Evolutionary conservation across 2,329 filamentous ascomycete genomes (phyloP).

Genomic region (Colletotrichum somersetense): DNA sequence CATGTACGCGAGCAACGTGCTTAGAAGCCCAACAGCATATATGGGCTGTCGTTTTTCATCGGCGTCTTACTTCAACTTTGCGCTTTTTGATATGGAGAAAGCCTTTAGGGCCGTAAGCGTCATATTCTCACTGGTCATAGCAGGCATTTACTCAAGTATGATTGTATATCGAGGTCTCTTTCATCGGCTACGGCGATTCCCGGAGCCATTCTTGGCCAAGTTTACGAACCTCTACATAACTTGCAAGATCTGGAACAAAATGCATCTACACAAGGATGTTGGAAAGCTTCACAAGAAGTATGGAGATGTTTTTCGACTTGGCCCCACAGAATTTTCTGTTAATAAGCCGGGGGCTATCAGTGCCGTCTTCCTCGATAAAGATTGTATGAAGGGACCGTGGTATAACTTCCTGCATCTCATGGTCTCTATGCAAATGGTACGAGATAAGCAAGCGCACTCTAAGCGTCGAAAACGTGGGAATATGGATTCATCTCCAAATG

Average conservation of each 20-base stretch:
- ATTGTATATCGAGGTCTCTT: conserved; percentile 44
- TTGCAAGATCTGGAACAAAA: conserved; percentile 25
- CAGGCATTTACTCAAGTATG: conserved; percentile 43
- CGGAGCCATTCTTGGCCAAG: conserved; percentile 46
- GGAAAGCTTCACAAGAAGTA: conserved; percentile 47
- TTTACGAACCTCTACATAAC: conserved; percentile 45
- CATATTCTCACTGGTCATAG: conserved; percentile 3
- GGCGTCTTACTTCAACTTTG: conserved; percentile 37
- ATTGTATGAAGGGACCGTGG: conserved; percentile 51
- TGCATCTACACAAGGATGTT: conserved; percentile 44
- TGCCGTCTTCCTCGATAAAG: conserved; percentile 46
- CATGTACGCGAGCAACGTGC: not conserved
- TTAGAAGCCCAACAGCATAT: not conserved
- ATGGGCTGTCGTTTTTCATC: conserved; percentile 20
- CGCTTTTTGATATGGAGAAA: conserved; percentile 45
- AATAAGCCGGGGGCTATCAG: conserved; percentile 46
- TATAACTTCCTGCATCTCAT: conserved; percentile 50
- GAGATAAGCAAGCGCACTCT: conserved; percentile 49
- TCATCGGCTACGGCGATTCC: conserved; percentile 46
- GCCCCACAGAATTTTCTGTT: conserved; percentile 52
- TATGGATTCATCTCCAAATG: conserved; percentile 49
- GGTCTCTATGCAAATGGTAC: conserved; percentile 47
- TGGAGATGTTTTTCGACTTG: conserved; percentile 49
- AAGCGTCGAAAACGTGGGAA: conserved; percentile 52
- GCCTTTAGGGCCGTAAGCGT: not conserved